Base-by-base conservation (phyloP, 345 rosid genomes). In the Boechera retrofracta region DNA sequence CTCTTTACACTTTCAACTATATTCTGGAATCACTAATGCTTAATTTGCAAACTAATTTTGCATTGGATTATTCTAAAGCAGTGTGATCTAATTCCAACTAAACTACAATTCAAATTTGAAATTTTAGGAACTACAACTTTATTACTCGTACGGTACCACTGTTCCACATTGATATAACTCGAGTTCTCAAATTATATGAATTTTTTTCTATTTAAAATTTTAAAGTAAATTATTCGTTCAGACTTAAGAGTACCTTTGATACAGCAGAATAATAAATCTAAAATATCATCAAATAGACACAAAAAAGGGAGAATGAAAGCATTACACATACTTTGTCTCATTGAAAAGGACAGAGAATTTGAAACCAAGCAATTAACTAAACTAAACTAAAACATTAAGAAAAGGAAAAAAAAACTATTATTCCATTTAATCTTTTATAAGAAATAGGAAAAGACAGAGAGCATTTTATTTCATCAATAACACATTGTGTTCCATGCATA, bases 401-500 rank as follows among this genome's bases (percentile, higher is more conserved):
- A 41, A 39, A 3, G 11, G 2, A 10, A 10, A 26, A 15, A 5
- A 42, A 56, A 0, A 39, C 0, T 1, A 59, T 36, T 4, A 9
- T 21, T 24, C 47, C 12, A 35, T 26, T 48, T 35, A 6, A 74
- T 16, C n/a, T 49, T 57, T 15, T 36, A 67, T 7, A 69, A 51
- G 21, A 61, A 49, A 42, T 21, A 42, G 5, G 29, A 33, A 42
- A 62, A 69, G 71, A 77, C 65, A 63, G 59, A 44, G 36, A 29
- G 68, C 15, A 63, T 70, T 77, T 77, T 63, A 48, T 54, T 70
- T 77, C n/a, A 52, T 35, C 71, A 70, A 54, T 42, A 70, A 16
- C 65, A 55, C 66, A 53, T 77, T 54, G 71, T 77, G 76, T 77
- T 77, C 52, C 57, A 77, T 77, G 64, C 76, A 70, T 44, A 15